Percentiles rank a stretch among this genome's conserved stretches.
Conservation (phyloP, 371 early-diverging fungal genomes). For the Amoeboaphelidium occidentale region DNA sequence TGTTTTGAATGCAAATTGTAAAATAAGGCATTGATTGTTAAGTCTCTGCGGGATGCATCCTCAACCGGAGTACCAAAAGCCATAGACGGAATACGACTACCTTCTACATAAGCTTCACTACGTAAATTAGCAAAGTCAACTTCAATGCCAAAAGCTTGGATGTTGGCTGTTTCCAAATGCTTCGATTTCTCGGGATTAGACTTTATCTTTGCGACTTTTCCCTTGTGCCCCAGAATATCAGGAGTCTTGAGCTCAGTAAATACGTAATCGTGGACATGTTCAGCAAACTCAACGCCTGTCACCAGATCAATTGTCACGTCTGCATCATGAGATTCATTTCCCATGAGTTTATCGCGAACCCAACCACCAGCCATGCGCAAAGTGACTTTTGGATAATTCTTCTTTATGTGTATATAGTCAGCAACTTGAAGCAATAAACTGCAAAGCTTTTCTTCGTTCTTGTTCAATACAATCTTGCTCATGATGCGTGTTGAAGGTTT, state of each 20-base stretch:
- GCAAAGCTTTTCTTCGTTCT: too few species aligned
- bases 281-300: constrained; percentile 86
- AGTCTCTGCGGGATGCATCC: constrained; percentile 92
- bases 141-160: constrained; percentile 42
- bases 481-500: too few species aligned
- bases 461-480: too few species aligned
- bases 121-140: constrained; percentile 94
- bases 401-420: too few species aligned
- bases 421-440: too few species aligned
- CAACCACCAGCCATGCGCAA: constrained; percentile 94
- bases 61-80: constrained; percentile 79
- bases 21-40: constrained; percentile 94
- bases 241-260: constrained; percentile 21
- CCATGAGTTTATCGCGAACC: constrained; percentile 95
- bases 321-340: constrained; percentile 65
- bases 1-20: constrained; percentile 72
- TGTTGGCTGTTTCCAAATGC: constrained; percentile 95
- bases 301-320: constrained; percentile 89
- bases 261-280: constrained; percentile 38
- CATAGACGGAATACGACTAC: constrained; percentile 57
- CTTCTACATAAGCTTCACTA: constrained; percentile 66
- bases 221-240: constrained; percentile 6
- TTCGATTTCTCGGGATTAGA: constrained; percentile 92
- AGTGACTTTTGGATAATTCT: too few species aligned
- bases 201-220: constrained; percentile 44